These are phyloP conservation scores for Carex parvula DNA, from an alignment of 176 grass and related monocot species.

Conservation along the genomic window DNA sequence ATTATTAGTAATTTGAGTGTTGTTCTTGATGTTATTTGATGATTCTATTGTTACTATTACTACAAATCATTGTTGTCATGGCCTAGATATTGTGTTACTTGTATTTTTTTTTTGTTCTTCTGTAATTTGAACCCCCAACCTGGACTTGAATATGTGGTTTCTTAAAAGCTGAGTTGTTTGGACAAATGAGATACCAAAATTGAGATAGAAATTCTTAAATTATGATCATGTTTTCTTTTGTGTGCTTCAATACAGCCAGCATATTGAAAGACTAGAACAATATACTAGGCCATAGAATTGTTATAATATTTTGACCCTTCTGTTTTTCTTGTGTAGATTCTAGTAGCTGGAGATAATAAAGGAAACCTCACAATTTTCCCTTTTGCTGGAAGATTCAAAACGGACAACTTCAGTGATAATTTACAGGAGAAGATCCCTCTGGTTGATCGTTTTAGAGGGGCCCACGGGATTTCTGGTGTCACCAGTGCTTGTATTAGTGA, in stretches of 20 bases:
- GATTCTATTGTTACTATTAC: not conserved
- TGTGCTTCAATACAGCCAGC: not conserved
- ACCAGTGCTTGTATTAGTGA: constrained; percentile 60
- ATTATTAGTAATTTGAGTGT: not conserved
- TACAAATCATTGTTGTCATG: not conserved
- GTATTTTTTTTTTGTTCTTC: not conserved
- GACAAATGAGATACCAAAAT: not conserved
- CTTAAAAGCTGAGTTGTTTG: constrained; percentile 6
- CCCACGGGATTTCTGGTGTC: constrained; percentile 93
- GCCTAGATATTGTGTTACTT: not conserved
- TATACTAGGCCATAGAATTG: not conserved
- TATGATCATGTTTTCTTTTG: not conserved
- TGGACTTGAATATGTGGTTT: not conserved
- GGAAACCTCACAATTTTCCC: constrained; percentile 75
- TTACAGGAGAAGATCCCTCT: constrained; percentile 42
- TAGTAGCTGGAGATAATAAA: constrained; percentile 85
- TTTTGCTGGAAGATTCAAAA: constrained; percentile 41
- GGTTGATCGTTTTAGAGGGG: constrained; percentile 73
- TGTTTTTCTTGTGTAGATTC: constrained; percentile 51
- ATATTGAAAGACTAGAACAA: constrained; percentile 10
- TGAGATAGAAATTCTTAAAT: not conserved
- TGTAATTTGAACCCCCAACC: not conserved
- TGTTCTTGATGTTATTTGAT: not conserved
- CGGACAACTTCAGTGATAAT: constrained; percentile 12
- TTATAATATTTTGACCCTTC: not conserved